Percentiles rank a stretch among this genome's conserved stretches.
Evolutionary conservation across 192 early-diverging fungal genomes (phyloP).

Genomic region (Mortierella claussenii): DNA sequence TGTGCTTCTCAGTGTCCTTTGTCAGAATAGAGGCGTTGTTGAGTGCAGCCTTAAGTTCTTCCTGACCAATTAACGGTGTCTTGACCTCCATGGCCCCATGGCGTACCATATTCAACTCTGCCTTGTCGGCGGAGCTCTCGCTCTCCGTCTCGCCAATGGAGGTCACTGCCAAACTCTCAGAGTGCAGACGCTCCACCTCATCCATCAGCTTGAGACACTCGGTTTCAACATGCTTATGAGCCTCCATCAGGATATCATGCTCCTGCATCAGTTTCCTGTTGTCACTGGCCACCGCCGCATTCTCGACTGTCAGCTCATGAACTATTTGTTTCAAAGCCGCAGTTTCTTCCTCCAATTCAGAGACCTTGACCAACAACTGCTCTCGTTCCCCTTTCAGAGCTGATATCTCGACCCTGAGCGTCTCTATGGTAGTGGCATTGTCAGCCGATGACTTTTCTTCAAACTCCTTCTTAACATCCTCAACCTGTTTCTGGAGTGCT

Average conservation of each 20-base stretch:
- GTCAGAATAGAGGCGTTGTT: conserved; percentile 36
- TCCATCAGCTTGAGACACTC: conserved; percentile 80
- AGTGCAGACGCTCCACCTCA: conserved; percentile 78
- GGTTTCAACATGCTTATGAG: conserved; percentile 74
- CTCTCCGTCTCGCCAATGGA: conserved; percentile 8
- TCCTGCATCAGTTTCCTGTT: conserved; percentile 65
- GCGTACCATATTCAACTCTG: conserved; percentile 14
- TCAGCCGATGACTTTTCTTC: conserved; percentile 18
- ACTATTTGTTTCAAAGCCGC: conserved; percentile 61
- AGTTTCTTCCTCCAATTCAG: conserved; percentile 55
- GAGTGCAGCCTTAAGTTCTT: conserved; percentile 47
- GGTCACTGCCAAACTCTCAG: conserved; percentile 56
- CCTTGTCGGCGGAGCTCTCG: conserved; percentile 35
- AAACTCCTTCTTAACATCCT: conserved; percentile 20
- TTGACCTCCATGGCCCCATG: neutral
- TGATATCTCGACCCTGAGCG: conserved; percentile 41
- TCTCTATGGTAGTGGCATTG: conserved; percentile 14
- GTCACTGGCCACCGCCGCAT: conserved; percentile 55
- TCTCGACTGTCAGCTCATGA: conserved; percentile 60
- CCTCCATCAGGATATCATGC: conserved; percentile 64
- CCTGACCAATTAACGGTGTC: conserved; percentile 58
- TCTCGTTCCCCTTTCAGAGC: conserved; percentile 58
- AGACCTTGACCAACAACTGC: conserved; percentile 56
- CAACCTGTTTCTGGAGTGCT: conserved; percentile 37
- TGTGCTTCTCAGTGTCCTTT: conserved; percentile 40